Evolutionary conservation across 2,329 filamentous ascomycete species (phyloP), one percentile per base, ranked within the genome.

Genomic region (Chaetomium globosum): DNA sequence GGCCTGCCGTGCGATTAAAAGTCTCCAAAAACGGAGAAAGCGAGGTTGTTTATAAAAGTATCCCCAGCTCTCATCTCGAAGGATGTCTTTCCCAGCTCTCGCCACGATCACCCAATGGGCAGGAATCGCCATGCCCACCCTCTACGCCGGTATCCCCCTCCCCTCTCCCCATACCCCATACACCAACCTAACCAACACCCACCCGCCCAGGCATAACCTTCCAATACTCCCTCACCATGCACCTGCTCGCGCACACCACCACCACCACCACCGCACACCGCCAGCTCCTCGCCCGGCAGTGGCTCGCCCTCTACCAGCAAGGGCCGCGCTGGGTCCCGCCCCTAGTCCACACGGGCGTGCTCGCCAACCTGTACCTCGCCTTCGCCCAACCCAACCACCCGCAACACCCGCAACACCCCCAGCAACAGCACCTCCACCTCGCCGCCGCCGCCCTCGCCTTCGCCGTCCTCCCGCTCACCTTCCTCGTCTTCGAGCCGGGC

Each of bases 401-500:
- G 26, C 52, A 31, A 13, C 28, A 54, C 10, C 26, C 30, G 12
- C 8, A 54, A 13, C 51, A 16, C 26, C 48, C 26, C 13, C 48
- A 51, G 5, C 48, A 51, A 2, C 48, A 9, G 12, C 19, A 12
- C 2, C 39, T 21, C n/a, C 59, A 66, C 62, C 26, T 62, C 39
- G 19, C 36, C 19, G 65, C 65, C 1, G 61, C 63, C 0, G 9
- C 30, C 0, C 30, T 66, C 0, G 61, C 61, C 26, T n/a, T 63
- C 30, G 61, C 65, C 21, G 55, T 68, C 33, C 12, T 71, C 26
- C 68, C 66, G 8, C 7, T 70, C 13, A 71, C 69, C 13, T 62
- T 71, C 49, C 19, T 63, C 1, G 55, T 64, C 59, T 63, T 67
- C 59, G 69, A 71, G 65, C 68, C 69, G 4, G 68, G 68, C n/a